Base-by-base conservation (phyloP, 2,329 filamentous ascomycete species). In the Trichoderma guizhouense region DNA sequence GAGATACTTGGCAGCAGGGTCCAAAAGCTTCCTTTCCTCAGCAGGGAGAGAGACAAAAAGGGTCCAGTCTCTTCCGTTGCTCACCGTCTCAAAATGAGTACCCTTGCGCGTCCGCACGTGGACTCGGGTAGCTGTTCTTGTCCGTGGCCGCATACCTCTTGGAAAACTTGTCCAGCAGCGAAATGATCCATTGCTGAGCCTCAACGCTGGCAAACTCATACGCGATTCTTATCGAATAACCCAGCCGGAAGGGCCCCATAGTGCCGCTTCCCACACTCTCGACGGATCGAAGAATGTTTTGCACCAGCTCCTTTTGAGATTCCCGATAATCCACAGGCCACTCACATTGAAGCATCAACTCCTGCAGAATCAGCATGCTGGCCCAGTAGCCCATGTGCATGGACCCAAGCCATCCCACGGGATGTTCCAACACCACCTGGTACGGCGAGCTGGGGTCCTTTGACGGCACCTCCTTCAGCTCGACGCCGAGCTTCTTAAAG, bases 311-410 rank as follows among this genome's bases (percentile, higher is more conserved):
- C 28, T 73, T 70, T 69, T 81, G 80, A 34, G 62, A 74, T 32
- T 76, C 74, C 8, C 74, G 75, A 47, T 78, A 79, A 32, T 77
- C 69, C n/a, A 75, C 74, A 7, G 75, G 76, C 34, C 76, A 74
- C 15, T 74, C 75, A 70, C 81, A 83, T 67, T 79, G 77, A 24
- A 78, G 77, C 63, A 84, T 61, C 7, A 76, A 77, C 72, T 82
- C 81, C 68, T 84, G 79, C 39, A 84, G 74, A 64, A 84, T 80
- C n/a, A 83, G 75, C 75, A 82, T 76, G 47, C 79, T 81, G 7
- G 82, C 80, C 80, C 82, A 82, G 72, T 81, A 82, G 24, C 76
- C 78, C 73, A 83, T 75, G 57, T 79, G 77, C 66, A 84, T 73
- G 34, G 80, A 75, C 2, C 81, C 82, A 12, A 78, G 76, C 79